phyloP scores from a whole-genome alignment of 2,329 filamentous ascomycete genomes.

The Fusarium aywerte region DNA sequence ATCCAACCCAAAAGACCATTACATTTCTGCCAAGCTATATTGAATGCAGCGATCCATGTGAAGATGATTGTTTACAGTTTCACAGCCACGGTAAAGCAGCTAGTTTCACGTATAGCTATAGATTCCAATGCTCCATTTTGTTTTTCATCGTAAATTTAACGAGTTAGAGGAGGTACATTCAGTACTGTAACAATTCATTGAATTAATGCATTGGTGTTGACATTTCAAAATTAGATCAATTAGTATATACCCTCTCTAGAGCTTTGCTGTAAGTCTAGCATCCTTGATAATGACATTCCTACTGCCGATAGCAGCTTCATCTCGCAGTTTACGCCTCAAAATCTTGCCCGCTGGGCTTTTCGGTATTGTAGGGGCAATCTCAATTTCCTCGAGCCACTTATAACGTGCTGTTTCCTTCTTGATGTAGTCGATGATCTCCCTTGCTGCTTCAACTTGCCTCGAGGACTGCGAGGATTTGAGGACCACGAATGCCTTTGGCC shows the following conservation, averaged over 20 bases:
- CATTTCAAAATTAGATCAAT: no score
- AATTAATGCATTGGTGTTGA: no score
- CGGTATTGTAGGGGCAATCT: constrained; percentile 6
- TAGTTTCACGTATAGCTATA: no score
- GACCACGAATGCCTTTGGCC: constrained; percentile 3
- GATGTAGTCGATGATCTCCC: neutral
- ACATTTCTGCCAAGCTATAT: no score
- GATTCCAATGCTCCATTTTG: no score
- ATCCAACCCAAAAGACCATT: no score
- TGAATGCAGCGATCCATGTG: no score
- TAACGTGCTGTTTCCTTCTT: neutral
- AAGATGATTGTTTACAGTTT: no score
- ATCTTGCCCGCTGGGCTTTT: constrained; percentile 10
- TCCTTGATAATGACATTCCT: neutral
- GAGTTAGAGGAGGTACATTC: no score
- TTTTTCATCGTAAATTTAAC: no score
- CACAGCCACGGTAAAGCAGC: no score
- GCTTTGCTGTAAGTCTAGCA: neutral
- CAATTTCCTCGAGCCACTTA: constrained; percentile 15
- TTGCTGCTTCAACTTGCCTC: neutral
- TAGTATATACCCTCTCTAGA: neutral
- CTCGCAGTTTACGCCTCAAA: neutral
- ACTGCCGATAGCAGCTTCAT: rapidly evolving
- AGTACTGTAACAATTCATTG: no score
- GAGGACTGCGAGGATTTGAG: neutral